Evolutionary conservation across 225 moss, liverwort and hornwort species (phyloP).

Genomic region (Takakia lepidozioides): DNA sequence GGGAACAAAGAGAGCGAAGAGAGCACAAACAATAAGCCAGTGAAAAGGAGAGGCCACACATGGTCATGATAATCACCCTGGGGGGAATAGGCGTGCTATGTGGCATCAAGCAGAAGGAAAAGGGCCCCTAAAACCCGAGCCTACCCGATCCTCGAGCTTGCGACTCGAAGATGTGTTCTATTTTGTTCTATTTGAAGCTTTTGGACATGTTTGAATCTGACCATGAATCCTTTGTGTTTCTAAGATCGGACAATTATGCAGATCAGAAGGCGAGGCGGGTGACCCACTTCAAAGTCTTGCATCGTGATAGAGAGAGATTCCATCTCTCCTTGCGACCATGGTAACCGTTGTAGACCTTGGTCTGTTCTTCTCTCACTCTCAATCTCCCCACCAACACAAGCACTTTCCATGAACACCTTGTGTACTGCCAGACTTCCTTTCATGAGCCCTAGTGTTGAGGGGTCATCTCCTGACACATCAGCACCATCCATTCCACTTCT

Average conservation of each 20-base stretch:
- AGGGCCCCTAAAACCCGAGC: too few species aligned
- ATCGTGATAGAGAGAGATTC: slow-evolving; percentile 80
- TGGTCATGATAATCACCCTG: too few species aligned
- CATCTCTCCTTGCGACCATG: slow-evolving; percentile 71
- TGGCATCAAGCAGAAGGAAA: too few species aligned
- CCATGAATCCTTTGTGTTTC: too few species aligned
- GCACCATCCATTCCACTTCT: slow-evolving; percentile 10
- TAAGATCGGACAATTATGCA: not conserved
- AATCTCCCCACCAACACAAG: slow-evolving; percentile 37
- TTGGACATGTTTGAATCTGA: too few species aligned
- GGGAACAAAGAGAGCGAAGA: too few species aligned
- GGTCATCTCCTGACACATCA: slow-evolving; percentile 29
- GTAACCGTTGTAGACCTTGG: slow-evolving; percentile 43
- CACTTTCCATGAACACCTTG: slow-evolving; percentile 26
- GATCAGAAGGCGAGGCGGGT: not conserved
- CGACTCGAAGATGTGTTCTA: too few species aligned
- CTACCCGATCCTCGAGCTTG: too few species aligned
- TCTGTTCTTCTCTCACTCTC: slow-evolving; percentile 25
- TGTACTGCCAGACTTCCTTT: slow-evolving; percentile 27
- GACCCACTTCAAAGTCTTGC: slow-evolving; percentile 88
- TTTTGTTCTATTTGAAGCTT: too few species aligned
- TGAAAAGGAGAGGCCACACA: too few species aligned
- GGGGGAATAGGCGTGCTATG: too few species aligned
- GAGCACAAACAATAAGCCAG: too few species aligned
- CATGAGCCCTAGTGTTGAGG: slow-evolving; percentile 47